phyloP scores from a whole-genome alignment of 345 rosid species.

The Orychophragmus violaceus region DNA sequence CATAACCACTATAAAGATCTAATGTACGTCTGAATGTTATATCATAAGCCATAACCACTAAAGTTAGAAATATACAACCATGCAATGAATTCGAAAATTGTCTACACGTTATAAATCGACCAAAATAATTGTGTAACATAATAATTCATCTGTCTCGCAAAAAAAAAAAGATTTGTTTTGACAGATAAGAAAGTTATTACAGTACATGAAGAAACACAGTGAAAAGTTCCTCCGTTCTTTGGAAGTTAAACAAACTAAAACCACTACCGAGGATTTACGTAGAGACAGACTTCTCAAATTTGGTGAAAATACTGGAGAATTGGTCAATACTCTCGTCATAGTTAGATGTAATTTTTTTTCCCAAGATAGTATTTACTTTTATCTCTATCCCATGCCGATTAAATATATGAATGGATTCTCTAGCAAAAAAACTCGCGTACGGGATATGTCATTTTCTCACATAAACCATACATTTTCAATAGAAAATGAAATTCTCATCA shows the following conservation, averaged over 20 bases:
- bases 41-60: neutral
- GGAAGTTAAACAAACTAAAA: neutral
- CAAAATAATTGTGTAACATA: neutral
- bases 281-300: no score
- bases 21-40: slow-evolving; percentile 3
- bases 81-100: neutral
- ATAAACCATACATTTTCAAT: no score
- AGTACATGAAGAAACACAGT: neutral
- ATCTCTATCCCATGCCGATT: no score
- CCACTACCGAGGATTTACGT: no score
- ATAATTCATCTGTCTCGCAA: neutral
- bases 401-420: no score
- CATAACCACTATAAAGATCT: neutral
- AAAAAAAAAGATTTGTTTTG: neutral
- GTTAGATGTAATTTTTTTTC: no score
- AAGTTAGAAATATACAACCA: neutral
- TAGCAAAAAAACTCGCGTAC: no score
- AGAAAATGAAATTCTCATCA: no score
- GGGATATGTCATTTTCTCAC: no score
- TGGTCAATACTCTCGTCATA: no score
- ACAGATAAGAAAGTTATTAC: neutral
- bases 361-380: no score
- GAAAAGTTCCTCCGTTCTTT: neutral
- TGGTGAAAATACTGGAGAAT: no score
- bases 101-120: neutral